phyloP scores from a whole-genome alignment of 331 rosid species.

The Ulmus americana region DNA sequence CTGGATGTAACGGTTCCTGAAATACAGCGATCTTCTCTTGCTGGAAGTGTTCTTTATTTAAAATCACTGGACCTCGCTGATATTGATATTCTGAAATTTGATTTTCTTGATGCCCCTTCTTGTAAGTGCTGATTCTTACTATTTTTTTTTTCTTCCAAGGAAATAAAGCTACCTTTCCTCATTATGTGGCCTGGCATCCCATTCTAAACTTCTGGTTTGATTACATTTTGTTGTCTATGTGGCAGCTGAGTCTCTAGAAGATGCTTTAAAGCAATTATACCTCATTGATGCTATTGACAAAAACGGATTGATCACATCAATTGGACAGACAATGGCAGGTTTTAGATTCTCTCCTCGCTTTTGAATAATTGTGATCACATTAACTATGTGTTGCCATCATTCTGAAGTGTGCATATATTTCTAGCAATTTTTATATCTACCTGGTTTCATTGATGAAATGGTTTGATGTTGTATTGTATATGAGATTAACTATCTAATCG shows the following conservation, averaged over 20 bases:
- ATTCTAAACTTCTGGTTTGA: conserved; percentile 12
- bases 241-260: conserved; percentile 84
- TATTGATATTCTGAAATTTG: conserved; percentile 85
- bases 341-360: conserved; percentile 28
- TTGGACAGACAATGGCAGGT: conserved; percentile 96
- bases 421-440: neutral
- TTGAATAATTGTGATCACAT: conserved; percentile 6
- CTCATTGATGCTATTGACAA: conserved; percentile 90
- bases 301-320: conserved; percentile 64
- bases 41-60: conserved; percentile 91
- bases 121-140: conserved; percentile 33
- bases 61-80: conserved; percentile 93
- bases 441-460: neutral
- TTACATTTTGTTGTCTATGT: conserved; percentile 33
- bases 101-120: conserved; percentile 86
- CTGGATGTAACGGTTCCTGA: conserved; percentile 92
- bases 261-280: conserved; percentile 88
- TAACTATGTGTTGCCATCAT: conserved; percentile 11
- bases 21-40: conserved; percentile 88
- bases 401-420: conserved; percentile 17
- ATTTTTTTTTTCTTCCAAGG: neutral
- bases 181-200: neutral
- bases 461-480: neutral
- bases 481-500: neutral
- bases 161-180: too few species aligned